Evolutionary conservation across 345 rosid species (phyloP).

Genomic region (Hibiscus trionum): DNA sequence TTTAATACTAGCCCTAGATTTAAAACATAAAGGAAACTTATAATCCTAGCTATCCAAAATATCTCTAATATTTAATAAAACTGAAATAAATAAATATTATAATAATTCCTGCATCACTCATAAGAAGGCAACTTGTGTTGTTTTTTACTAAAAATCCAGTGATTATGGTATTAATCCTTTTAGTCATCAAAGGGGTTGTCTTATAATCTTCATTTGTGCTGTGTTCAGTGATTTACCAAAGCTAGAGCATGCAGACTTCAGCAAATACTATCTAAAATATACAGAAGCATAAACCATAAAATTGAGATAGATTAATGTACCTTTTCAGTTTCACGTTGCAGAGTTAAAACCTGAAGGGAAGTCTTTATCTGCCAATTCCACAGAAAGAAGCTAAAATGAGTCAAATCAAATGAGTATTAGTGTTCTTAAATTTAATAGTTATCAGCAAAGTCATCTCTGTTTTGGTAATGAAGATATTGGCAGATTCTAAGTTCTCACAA

Average conservation of each 20-base stretch:
- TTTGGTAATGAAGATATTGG: neutral
- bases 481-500: neutral
- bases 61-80: too few species aligned
- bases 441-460: neutral
- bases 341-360: slow-evolving; percentile 79
- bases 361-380: slow-evolving; percentile 67
- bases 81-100: too few species aligned
- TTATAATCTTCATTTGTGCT: neutral
- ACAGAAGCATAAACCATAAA: neutral
- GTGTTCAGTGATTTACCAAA: neutral
- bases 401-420: slow-evolving; percentile 2
- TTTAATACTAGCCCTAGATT: too few species aligned
- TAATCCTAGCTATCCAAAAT: too few species aligned
- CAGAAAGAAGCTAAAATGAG: slow-evolving; percentile 9
- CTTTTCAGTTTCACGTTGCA: slow-evolving; percentile 83
- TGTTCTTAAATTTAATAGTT: neutral
- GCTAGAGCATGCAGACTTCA: neutral
- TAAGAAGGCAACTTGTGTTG: neutral
- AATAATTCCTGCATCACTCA: too few species aligned
- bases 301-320: slow-evolving; percentile 26
- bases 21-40: too few species aligned
- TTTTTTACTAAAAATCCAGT: neutral
- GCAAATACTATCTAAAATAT: neutral
- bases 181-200: neutral
- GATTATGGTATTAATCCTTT: neutral